phyloP scores from a whole-genome alignment of 495 filamentous ascomycete genomes.

The Pyronema omphalodes region DNA sequence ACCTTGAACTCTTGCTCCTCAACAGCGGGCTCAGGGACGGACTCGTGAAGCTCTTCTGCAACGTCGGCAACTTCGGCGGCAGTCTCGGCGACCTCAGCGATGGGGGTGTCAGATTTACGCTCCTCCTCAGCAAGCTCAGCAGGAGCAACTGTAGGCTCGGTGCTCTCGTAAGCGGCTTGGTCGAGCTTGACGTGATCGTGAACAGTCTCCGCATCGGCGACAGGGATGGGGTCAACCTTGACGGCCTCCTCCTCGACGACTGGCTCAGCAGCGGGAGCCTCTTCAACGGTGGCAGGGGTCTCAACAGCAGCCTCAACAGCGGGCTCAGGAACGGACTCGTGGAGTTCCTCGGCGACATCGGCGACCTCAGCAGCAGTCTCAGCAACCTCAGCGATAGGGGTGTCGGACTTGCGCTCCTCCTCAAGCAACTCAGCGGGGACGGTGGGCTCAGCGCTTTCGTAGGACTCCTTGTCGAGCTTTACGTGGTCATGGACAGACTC shows the following conservation, averaged over 20 bases:
- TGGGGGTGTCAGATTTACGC: not conserved
- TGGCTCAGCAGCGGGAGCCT: not conserved
- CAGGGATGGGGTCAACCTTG: not conserved
- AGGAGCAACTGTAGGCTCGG: not conserved
- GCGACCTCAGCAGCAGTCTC: constrained; percentile 1
- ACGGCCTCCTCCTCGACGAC: not conserved
- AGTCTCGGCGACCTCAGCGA: not conserved
- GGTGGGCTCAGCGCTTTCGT: constrained; percentile 49
- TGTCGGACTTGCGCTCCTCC: constrained; percentile 1
- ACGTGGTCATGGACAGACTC: constrained; percentile 34
- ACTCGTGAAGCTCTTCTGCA: not conserved
- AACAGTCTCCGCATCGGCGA: not conserved
- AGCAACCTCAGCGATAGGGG: not conserved
- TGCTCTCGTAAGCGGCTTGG: not conserved
- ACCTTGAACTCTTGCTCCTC: constrained; percentile 38
- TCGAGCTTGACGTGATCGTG: not conserved
- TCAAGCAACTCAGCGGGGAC: not conserved
- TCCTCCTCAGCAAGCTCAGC: not conserved
- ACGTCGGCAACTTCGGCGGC: constrained; percentile 1
- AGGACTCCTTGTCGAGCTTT: constrained; percentile 60
- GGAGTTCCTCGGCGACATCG: not conserved
- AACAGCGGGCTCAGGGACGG: not conserved
- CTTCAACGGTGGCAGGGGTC: not conserved
- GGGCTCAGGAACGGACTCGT: not conserved
- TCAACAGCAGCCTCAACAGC: not conserved